phyloP scores from a whole-genome alignment of 2,329 filamentous ascomycete species.

The Cytospora piceae region DNA sequence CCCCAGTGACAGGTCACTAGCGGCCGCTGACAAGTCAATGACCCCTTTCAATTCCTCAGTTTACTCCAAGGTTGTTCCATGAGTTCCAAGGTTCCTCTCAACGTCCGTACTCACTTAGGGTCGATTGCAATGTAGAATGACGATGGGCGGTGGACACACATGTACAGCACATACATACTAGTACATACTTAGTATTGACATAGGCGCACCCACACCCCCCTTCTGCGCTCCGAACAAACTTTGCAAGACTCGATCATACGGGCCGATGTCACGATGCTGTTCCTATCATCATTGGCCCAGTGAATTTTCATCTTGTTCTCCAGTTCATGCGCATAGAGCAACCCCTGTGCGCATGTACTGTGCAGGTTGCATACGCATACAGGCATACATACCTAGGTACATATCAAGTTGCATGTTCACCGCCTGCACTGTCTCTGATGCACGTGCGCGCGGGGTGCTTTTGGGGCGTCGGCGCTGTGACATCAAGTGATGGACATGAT shows the following conservation, averaged over 20 bases:
- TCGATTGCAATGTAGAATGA: background rate
- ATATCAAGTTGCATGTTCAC: background rate
- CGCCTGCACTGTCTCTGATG: constrained; percentile 1
- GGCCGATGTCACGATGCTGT: constrained; percentile 20
- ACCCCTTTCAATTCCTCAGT: background rate
- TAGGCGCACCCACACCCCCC: background rate
- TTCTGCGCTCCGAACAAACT: background rate
- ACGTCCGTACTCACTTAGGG: background rate
- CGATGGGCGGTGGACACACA: background rate
- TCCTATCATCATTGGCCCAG: background rate
- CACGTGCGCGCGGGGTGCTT: constrained; percentile 3
- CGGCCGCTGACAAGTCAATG: constrained; percentile 5
- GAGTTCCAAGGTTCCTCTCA: background rate
- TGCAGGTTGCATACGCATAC: background rate
- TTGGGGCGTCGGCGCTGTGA: background rate
- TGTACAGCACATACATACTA: background rate
- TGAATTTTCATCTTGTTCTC: background rate
- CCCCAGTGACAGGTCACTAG: constrained; percentile 3
- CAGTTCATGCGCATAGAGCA: constrained; percentile 18
- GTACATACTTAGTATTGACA: background rate
- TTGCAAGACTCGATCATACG: constrained; percentile 12
- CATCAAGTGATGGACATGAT: background rate
- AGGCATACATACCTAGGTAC: background rate
- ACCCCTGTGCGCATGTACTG: background rate
- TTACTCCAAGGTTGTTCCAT: background rate